Evolutionary conservation across 345 rosid genomes (phyloP).

Genomic region (thale cress (Arabidopsis thaliana)): TAIR10.1 NC_003076.8:22859001-22859500

Average conservation of each 20-base stretch:
- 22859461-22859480: constrained; percentile 95
- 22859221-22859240: constrained; percentile 78
- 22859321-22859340: constrained; percentile 90
- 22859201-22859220: constrained; percentile 84
- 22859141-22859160: constrained; percentile 90
- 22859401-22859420: constrained; percentile 96
- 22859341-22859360: constrained; percentile 63
- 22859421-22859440: constrained; percentile 97
- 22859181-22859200: constrained; percentile 71
- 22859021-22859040: constrained; percentile 86
- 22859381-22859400: constrained; percentile 72
- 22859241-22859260: constrained; percentile 90
- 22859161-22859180: constrained; percentile 81
- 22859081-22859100: constrained; percentile 84
- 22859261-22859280: constrained; percentile 91
- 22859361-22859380: constrained; percentile 55
- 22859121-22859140: constrained; percentile 90
- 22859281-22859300: constrained; percentile 80
- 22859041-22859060: constrained; percentile 79
- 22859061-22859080: constrained; percentile 59
- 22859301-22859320: constrained; percentile 94
- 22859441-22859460: constrained; percentile 89
- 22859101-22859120: constrained; percentile 91
- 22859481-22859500: constrained; percentile 86
- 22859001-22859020: constrained; percentile 92